These are phyloP conservation scores for Scleromitrula shiraiana DNA, from an alignment of 2,329 filamentous ascomycete species.

Conservation along the genomic window DNA sequence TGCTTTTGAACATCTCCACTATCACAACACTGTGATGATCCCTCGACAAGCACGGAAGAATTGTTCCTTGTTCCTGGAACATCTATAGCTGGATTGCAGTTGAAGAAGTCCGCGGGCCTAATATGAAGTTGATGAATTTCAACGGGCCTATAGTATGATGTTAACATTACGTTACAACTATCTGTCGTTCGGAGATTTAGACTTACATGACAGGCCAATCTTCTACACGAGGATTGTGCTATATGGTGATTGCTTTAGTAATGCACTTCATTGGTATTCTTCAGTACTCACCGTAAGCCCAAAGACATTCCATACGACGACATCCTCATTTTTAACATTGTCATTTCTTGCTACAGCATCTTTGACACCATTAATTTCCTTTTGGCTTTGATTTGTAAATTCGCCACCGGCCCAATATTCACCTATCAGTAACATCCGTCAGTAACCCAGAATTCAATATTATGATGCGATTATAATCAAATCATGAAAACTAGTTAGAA, in stretches of 20 bases:
- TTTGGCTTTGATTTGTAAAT: constrained; percentile 30
- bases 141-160: constrained; percentile 41
- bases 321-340: constrained; percentile 80
- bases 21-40: constrained; percentile 15
- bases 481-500: not conserved
- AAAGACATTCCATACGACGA: constrained; percentile 83
- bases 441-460: no score
- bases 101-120: constrained; percentile 50
- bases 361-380: constrained; percentile 32
- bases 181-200: no score
- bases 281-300: constrained; percentile 49
- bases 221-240: constrained; percentile 76
- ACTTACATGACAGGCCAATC: constrained; percentile 65
- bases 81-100: constrained; percentile 37
- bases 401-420: constrained; percentile 30
- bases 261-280: not conserved
- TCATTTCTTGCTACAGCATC: constrained; percentile 76
- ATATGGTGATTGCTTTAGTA: not conserved
- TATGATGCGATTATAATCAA: not conserved
- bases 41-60: constrained; percentile 15
- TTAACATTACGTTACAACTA: not conserved
- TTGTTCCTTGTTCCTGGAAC: constrained; percentile 56
- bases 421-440: not conserved
- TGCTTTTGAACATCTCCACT: constrained; percentile 17
- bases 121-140: constrained; percentile 72